A percentile compares a stretch with the other conserved stretches of the same genome.
These are phyloP conservation scores for Paracoccidioides brasiliensis DNA, from an alignment of 2,329 filamentous ascomycete species.

Conservation along the genomic window DNA sequence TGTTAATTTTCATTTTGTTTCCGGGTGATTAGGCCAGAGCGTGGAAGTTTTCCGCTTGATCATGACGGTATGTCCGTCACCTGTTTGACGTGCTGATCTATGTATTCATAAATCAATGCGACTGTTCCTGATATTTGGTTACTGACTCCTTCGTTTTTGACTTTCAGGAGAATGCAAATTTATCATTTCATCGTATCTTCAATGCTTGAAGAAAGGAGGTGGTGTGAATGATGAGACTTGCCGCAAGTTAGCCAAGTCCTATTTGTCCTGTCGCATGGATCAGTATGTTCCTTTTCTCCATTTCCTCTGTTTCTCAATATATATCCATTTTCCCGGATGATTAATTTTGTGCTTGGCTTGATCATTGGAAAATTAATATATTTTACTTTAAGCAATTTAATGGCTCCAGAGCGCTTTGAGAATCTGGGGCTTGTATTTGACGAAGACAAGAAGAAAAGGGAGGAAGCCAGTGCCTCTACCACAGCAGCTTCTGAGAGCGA, in stretches of 20 bases:
- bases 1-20: neutral
- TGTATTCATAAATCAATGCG: neutral
- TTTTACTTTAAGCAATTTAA: constrained; percentile 56
- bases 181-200: constrained; percentile 72
- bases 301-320: neutral
- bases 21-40: constrained; percentile 54
- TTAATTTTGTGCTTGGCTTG: neutral
- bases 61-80: constrained; percentile 53
- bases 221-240: constrained; percentile 82
- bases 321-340: neutral
- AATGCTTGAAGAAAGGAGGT: constrained; percentile 70
- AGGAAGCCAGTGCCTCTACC: constrained; percentile 2
- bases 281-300: constrained; percentile 44
- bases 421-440: constrained; percentile 69
- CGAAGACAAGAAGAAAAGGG: constrained; percentile 16
- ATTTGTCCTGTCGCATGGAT: constrained; percentile 89
- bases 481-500: neutral
- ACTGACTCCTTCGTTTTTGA: neutral
- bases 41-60: constrained; percentile 91
- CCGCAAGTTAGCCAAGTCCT: constrained; percentile 71
- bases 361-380: neutral
- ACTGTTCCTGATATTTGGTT: neutral
- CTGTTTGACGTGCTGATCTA: neutral
- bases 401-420: constrained; percentile 90
- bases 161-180: constrained; percentile 74